Percentiles rank a stretch among this genome's conserved stretches.
Conservation (phyloP, 345 rosid species). For the Corchorus capsularis region DNA sequence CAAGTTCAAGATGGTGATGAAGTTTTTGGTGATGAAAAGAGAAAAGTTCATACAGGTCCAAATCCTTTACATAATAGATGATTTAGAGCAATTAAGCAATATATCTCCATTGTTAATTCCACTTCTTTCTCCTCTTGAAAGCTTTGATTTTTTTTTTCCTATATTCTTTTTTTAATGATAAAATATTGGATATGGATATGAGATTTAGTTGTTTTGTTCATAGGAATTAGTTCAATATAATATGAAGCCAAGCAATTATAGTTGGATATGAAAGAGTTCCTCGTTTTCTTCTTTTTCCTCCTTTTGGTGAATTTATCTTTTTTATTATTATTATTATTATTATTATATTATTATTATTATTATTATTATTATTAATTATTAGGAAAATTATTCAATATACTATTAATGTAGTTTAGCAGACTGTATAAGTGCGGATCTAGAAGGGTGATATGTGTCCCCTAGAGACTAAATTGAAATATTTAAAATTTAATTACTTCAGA, state of each 20-base stretch:
- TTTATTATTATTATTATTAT: too few species aligned
- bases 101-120: neutral
- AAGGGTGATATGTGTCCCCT: too few species aligned
- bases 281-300: neutral
- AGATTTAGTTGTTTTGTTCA: slow-evolving; percentile 11
- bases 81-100: neutral
- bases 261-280: neutral
- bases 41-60: slow-evolving; percentile 27
- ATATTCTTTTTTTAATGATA: neutral
- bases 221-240: slow-evolving; percentile 8
- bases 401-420: too few species aligned
- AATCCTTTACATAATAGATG: slow-evolving; percentile 28
- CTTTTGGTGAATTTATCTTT: neutral
- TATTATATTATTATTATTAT: too few species aligned
- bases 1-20: slow-evolving; percentile 9
- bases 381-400: too few species aligned
- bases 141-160: neutral
- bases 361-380: too few species aligned
- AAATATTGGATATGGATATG: neutral
- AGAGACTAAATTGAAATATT: too few species aligned
- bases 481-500: too few species aligned
- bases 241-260: neutral
- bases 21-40: slow-evolving; percentile 24
- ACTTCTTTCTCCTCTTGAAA: slow-evolving; percentile 1
- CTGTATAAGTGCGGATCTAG: too few species aligned